Evolutionary conservation across 2,329 filamentous ascomycete genomes (phyloP).

Genomic region (Xylariaceae sp.): DNA sequence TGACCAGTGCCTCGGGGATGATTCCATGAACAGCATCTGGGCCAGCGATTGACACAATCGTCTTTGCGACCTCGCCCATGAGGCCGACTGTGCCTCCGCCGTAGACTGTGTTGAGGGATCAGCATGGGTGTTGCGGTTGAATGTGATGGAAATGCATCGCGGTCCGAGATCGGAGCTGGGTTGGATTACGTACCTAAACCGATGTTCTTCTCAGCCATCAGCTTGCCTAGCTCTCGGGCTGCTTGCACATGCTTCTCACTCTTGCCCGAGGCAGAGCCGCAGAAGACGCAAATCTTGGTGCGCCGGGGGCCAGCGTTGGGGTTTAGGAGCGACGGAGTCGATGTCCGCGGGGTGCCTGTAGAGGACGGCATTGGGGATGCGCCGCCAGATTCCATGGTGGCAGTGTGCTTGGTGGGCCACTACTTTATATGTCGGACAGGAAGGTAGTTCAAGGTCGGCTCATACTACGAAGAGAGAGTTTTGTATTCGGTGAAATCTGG

Average conservation of each 20-base stretch:
- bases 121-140: slow-evolving; percentile 2
- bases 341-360: slow-evolving; percentile 25
- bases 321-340: slow-evolving; percentile 26
- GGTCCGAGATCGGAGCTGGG: background rate
- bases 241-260: slow-evolving; percentile 72
- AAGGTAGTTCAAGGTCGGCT: background rate
- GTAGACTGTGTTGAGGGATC: slow-evolving; percentile 58
- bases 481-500: too few species aligned
- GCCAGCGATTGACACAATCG: slow-evolving; percentile 77
- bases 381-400: slow-evolving; percentile 37
- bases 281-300: slow-evolving; percentile 88
- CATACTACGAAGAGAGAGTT: too few species aligned
- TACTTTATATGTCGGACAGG: background rate
- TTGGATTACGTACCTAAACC: slow-evolving; percentile 53
- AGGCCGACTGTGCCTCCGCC: slow-evolving; percentile 91
- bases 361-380: slow-evolving; percentile 31
- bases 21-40: slow-evolving; percentile 85
- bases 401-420: background rate
- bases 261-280: slow-evolving; percentile 73
- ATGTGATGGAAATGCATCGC: background rate
- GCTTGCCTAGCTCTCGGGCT: slow-evolving; percentile 68
- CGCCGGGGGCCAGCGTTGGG: slow-evolving; percentile 31
- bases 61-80: slow-evolving; percentile 91
- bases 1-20: slow-evolving; percentile 81
- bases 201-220: slow-evolving; percentile 73